Percentiles rank a stretch among this genome's conserved stretches.
Conservation (phyloP, 2,329 filamentous ascomycete genomes). For the Leptosphaerulina australis region DNA sequence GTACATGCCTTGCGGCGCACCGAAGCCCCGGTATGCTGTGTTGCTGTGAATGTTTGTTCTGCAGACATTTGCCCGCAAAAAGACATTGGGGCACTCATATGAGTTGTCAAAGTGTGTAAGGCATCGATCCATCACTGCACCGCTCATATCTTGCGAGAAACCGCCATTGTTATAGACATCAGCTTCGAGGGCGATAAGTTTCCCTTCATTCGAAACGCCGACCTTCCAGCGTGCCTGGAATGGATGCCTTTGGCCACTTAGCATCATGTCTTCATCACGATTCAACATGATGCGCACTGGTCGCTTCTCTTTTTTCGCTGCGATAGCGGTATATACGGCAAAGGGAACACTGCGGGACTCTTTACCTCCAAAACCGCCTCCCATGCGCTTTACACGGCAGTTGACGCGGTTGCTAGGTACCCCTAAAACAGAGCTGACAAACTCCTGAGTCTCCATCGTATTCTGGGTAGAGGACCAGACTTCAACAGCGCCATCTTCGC, state of each 20-base stretch:
- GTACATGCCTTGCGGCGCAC: slow-evolving; percentile 93
- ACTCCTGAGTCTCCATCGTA: slow-evolving; percentile 56
- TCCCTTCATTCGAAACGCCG: slow-evolving; percentile 87
- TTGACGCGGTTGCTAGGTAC: slow-evolving; percentile 89
- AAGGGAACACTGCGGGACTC: slow-evolving; percentile 86
- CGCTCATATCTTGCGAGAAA: slow-evolving; percentile 70
- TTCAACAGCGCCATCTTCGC: slow-evolving; percentile 91
- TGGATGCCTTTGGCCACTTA: slow-evolving; percentile 88
- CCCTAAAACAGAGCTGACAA: slow-evolving; percentile 79
- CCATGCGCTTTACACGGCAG: slow-evolving; percentile 85
- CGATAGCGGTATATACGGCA: slow-evolving; percentile 79
- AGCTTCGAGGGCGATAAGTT: slow-evolving; percentile 85
- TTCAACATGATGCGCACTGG: slow-evolving; percentile 94
- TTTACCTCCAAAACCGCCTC: slow-evolving; percentile 93
- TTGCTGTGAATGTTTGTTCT: slow-evolving; percentile 97
- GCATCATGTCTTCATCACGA: slow-evolving; percentile 91
- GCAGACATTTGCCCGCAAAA: slow-evolving; percentile 83
- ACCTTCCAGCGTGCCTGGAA: slow-evolving; percentile 91
- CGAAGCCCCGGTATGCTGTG: slow-evolving; percentile 93
- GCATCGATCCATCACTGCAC: slow-evolving; percentile 82
- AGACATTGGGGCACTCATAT: slow-evolving; percentile 83
- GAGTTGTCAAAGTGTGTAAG: slow-evolving; percentile 87
- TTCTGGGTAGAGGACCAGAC: slow-evolving; percentile 63
- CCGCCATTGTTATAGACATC: slow-evolving; percentile 92
- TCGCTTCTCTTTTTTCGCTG: slow-evolving; percentile 79